Evolutionary conservation across 1,284 basidiomycete species (phyloP).

Genomic region (Gomphus sp.): DNA sequence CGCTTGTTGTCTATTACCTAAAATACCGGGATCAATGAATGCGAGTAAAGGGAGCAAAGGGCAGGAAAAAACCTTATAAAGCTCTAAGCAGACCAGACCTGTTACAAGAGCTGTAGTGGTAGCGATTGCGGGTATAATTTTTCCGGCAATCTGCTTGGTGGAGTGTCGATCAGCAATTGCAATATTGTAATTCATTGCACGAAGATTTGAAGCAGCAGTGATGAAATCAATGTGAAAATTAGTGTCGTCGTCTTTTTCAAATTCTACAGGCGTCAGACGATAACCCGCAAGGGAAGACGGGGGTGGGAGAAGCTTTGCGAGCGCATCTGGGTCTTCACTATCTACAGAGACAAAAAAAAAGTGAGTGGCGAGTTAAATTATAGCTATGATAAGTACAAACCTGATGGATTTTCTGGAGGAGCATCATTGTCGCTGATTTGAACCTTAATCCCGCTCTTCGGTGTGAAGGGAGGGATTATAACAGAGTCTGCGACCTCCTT

Average conservation of each 20-base stretch:
- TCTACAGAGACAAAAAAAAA: conserved; percentile 23
- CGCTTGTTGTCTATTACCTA: conserved; percentile 93
- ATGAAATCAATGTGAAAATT: conserved; percentile 99
- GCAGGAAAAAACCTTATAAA: conserved; percentile 71
- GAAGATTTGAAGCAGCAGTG: conserved; percentile 94
- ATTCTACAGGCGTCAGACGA: conserved; percentile 90
- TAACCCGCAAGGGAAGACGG: conserved; percentile 92
- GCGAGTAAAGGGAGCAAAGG: background rate
- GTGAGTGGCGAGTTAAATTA: conserved; percentile 1
- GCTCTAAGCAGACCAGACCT: conserved; percentile 91
- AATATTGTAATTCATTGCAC: conserved; percentile 95
- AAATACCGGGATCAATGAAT: conserved; percentile 5
- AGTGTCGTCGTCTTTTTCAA: conserved; percentile 98
- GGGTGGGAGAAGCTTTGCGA: conserved; percentile 67
- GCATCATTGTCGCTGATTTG: conserved; percentile 95
- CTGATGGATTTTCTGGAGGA: conserved; percentile 39
- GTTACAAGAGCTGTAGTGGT: conserved; percentile 96
- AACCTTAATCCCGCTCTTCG: conserved; percentile 88
- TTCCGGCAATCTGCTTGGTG: conserved; percentile 98
- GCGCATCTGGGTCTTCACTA: conserved; percentile 44
- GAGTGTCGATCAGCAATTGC: conserved; percentile 83
- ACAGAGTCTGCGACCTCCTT: conserved; percentile 82
- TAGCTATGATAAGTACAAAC: background rate
- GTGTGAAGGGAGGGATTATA: conserved; percentile 87
- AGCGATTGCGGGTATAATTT: conserved; percentile 99